Evolutionary conservation across 495 filamentous ascomycete species (phyloP).

Genomic region (Viridothelium virens): DNA sequence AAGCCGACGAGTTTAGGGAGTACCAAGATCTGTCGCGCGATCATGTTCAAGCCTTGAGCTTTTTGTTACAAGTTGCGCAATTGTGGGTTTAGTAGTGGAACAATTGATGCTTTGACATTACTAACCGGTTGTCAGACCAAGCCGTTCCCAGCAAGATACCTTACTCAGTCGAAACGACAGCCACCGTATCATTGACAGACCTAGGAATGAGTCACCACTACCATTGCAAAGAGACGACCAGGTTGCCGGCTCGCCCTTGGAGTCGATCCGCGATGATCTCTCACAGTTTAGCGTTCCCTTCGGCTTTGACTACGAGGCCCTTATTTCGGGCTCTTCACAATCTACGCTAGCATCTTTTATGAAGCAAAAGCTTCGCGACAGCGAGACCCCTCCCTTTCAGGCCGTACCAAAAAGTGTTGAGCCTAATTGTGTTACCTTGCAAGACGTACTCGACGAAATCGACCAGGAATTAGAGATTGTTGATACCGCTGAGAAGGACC

Average conservation of each 20-base stretch:
- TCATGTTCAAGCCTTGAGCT: conserved; percentile 8
- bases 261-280: background rate
- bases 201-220: background rate
- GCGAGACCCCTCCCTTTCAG: background rate
- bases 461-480: background rate
- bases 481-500: background rate
- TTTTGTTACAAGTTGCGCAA: conserved; percentile 3
- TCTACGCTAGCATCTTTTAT: background rate
- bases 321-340: background rate
- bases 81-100: background rate
- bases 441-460: conserved; percentile 2
- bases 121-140: background rate
- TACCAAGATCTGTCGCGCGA: background rate
- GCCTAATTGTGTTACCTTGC: background rate
- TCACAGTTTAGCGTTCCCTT: background rate
- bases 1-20: background rate
- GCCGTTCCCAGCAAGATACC: background rate
- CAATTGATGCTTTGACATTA: background rate
- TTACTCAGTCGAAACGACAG: background rate
- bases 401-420: background rate
- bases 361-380: background rate
- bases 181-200: background rate
- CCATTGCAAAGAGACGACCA: conserved; percentile 1
- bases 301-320: conserved; percentile 1
- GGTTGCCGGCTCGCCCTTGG: background rate